A percentile compares a stretch with the other conserved stretches of the same genome.
Evolutionary conservation across 768 basidiomycete species (phyloP).

Genomic region (Lentinula detonsa): DNA sequence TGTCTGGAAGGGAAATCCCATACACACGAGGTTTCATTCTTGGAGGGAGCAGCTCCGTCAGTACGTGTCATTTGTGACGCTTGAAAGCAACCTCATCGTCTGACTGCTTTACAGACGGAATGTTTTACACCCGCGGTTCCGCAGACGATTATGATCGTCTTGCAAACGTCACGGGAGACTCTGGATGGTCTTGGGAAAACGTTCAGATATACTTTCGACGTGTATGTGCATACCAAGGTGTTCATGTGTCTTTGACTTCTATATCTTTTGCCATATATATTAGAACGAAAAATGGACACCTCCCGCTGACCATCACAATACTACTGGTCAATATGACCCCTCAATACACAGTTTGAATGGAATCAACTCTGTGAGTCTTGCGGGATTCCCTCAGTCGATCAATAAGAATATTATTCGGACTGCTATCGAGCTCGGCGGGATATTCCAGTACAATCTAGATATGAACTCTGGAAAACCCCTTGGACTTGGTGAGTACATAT

Average conservation of each 20-base stretch:
- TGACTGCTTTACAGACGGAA: conserved; percentile 4
- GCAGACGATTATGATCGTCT: conserved; percentile 13
- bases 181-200: conserved; percentile 16
- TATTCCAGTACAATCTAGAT: conserved; percentile 36
- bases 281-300: conserved; percentile 13
- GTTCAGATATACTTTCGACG: conserved; percentile 11
- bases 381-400: conserved; percentile 17
- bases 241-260: not conserved
- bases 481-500: conserved; percentile 29
- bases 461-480: conserved; percentile 34
- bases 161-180: conserved; percentile 11
- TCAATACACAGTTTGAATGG: conserved; percentile 23
- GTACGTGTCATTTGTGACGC: not conserved
- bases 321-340: conserved; percentile 24
- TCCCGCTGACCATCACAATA: conserved; percentile 5
- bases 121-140: conserved; percentile 14
- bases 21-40: conserved; percentile 4
- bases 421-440: conserved; percentile 23
- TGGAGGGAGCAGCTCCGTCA: conserved; percentile 8
- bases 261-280: not conserved
- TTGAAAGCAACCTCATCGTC: not conserved
- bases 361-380: conserved; percentile 20
- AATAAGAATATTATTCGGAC: conserved; percentile 28
- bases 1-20: not conserved
- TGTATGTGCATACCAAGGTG: not conserved